Base-by-base conservation (phyloP, 345 rosid species). In the Capsella bursapastoris region DNA sequence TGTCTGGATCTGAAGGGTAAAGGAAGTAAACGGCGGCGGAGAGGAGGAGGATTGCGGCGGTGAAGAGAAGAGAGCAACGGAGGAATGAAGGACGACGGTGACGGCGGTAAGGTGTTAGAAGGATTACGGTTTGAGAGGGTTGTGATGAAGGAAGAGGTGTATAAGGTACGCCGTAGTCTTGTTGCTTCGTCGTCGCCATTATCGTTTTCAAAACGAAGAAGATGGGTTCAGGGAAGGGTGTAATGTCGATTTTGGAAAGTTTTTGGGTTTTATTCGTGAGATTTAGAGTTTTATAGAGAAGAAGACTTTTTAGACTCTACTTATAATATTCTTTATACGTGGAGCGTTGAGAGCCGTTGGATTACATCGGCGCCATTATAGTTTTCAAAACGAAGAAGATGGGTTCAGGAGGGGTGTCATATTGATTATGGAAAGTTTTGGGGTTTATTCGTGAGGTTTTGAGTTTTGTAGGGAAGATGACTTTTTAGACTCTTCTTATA, bases 1-100 rank as follows among this genome's bases (percentile, higher is more conserved):
- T 78, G 13, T 70, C 47, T 25, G 96, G 92, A 77, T 88, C 87
- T 74, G 92, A 88, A 25, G 97, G 96, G 82, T 78, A 94, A 70
- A 91, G 65, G 68, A 88, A 63, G 92, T 67, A 94, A 0, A 75
- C 69, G 59, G 77, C 79, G 53, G 72, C 64, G 71, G 87, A 63
- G 76, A 90, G 76, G 79, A 92, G 82, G 71, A 89, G 57, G 76
- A 87, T 14, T 32, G 58, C n/a, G 65, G 78, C 78, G 72, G 86
- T 59, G 75, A 78, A 78, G 79, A 35, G 25, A 69, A 88, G 75
- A 77, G 79, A 66, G 32, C 83, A 83, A 65, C 88, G 84, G 71
- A 10, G 22, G 53, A 70, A 12, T 37, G 74, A 78, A 29, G 55
- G 50, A 25, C 61, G 68, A 11, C 66, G 64, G 22, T 71, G 74